A percentile compares a stretch with the other conserved stretches of the same genome.
These are phyloP conservation scores for Talaromyces atroroseus DNA, from an alignment of 2,329 filamentous ascomycete species.

Conservation along the genomic window DNA sequence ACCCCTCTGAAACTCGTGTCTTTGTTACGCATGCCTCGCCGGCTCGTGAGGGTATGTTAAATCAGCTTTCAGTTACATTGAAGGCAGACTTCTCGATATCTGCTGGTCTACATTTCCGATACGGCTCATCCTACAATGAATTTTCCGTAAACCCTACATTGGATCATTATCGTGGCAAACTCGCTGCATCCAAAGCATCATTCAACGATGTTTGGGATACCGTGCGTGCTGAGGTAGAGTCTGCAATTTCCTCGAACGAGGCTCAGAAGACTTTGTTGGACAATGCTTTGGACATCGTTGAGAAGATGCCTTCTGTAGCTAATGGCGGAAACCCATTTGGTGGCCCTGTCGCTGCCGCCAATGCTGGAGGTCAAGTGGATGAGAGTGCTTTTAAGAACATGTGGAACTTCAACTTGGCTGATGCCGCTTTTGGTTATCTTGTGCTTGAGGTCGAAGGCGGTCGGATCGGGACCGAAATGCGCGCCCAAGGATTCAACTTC, in stretches of 20 bases:
- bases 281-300: slow-evolving; percentile 86
- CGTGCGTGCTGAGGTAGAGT: slow-evolving; percentile 91
- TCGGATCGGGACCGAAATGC: slow-evolving; percentile 96
- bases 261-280: slow-evolving; percentile 88
- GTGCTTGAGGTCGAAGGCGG: slow-evolving; percentile 93
- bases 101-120: slow-evolving; percentile 94
- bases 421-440: slow-evolving; percentile 94
- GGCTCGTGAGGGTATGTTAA: slow-evolving; percentile 90
- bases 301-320: slow-evolving; percentile 94
- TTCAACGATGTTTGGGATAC: slow-evolving; percentile 99
- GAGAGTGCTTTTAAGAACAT: slow-evolving; percentile 99
- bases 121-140: slow-evolving; percentile 98
- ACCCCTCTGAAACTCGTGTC: slow-evolving; percentile 92
- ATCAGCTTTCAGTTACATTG: slow-evolving; percentile 93
- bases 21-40: slow-evolving; percentile 97
- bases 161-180: slow-evolving; percentile 96
- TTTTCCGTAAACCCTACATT: slow-evolving; percentile 98
- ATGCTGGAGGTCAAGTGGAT: slow-evolving; percentile 78
- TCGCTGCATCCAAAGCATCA: slow-evolving; percentile 94
- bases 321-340: slow-evolving; percentile 97
- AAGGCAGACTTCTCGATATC: slow-evolving; percentile 99
- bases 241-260: slow-evolving; percentile 87
- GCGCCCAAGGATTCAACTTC: slow-evolving; percentile 98
- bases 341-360: slow-evolving; percentile 67
- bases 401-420: slow-evolving; percentile 99